Base-by-base conservation (phyloP, 2,329 filamentous ascomycete species). In the Onygenales sp. region DNA sequence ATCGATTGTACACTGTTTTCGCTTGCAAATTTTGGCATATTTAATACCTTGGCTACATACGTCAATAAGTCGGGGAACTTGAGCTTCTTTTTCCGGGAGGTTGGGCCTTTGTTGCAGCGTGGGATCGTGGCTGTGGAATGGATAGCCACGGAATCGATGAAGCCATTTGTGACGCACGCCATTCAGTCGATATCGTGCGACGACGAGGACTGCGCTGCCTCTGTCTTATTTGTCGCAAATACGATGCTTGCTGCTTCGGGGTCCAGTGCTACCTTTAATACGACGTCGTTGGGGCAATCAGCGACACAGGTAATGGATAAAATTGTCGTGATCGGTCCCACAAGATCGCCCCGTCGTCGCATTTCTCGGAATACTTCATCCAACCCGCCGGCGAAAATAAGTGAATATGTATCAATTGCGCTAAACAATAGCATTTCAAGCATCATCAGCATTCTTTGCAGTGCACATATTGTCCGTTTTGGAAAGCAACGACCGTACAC, bases 81-180 rank as follows among this genome's bases (percentile, higher is more conserved):
- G 59, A 40, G 63, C 63, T 42, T 72, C 62, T 54, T 59, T 65
- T 21, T 70, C 67, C 47, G 58, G 61, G 66, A 71, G 50, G 42
- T 73, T 49, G 58, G 65, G n/a, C 62, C 60, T 37, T 65, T 72
- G 49, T 59, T 72, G 34, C 40, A 55, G n/a, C 62, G 65, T 17
- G 59, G 63, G 6, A 59, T 58, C 4, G 17, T 73, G 10, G 68
- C 69, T 9, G 59, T 65, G 13, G 67, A 72, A 54, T 72, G 70
- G 69, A 67, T 72, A 64, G 68, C 69, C 42, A 72, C 70, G 11
- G 65, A 58, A 14, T 53, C 57, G 11, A 70, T 70, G 67, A 70
- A 67, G 43, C 56, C 56, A 6, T 69, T 65, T 54, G 61, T 72
- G 59, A 62, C 64, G 36, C 58, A 61, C 21, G 70, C 70, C 6